Conservation (phyloP, 2,329 filamentous ascomycete genomes). For the Penicillium brasilianum region DNA sequence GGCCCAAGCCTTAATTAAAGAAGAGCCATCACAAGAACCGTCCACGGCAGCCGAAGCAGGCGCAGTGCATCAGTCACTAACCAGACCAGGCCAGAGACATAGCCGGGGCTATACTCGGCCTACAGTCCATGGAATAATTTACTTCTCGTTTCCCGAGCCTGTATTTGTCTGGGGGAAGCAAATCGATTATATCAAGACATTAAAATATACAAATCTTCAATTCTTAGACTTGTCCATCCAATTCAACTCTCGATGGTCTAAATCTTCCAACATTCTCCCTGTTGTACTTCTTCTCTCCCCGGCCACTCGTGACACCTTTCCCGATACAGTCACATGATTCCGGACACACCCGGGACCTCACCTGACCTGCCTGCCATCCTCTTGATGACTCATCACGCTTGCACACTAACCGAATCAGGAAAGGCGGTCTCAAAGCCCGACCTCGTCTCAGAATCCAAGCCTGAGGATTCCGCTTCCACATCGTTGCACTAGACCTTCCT, state of each 20-base stretch:
- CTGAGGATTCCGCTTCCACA: slow-evolving; percentile 37
- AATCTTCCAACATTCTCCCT: too few species aligned
- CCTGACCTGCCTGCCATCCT: slow-evolving; percentile 15
- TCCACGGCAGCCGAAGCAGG: slow-evolving; percentile 24
- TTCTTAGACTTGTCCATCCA: neutral
- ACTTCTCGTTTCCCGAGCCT: slow-evolving; percentile 26
- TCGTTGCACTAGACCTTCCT: slow-evolving; percentile 32
- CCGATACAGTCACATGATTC: slow-evolving; percentile 25
- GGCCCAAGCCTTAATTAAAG: slow-evolving; percentile 2
- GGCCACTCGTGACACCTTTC: slow-evolving; percentile 11
- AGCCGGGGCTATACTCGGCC: slow-evolving; percentile 21
- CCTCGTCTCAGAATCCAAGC: slow-evolving; percentile 34
- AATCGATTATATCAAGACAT: neutral
- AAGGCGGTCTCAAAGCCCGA: slow-evolving; percentile 29
- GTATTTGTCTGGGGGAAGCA: slow-evolving; percentile 5
- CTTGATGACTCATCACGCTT: slow-evolving; percentile 16
- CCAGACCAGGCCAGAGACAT: slow-evolving; percentile 14
- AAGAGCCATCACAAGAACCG: slow-evolving; percentile 18
- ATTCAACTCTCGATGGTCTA: neutral
- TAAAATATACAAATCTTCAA: neutral
- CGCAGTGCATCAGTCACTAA: slow-evolving; percentile 4
- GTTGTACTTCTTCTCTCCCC: neutral
- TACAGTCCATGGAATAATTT: slow-evolving; percentile 26
- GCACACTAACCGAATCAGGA: slow-evolving; percentile 25
- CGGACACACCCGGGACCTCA: slow-evolving; percentile 31